phyloP scores from a whole-genome alignment of 768 basidiomycete genomes.

The Suillus hirtellus region DNA sequence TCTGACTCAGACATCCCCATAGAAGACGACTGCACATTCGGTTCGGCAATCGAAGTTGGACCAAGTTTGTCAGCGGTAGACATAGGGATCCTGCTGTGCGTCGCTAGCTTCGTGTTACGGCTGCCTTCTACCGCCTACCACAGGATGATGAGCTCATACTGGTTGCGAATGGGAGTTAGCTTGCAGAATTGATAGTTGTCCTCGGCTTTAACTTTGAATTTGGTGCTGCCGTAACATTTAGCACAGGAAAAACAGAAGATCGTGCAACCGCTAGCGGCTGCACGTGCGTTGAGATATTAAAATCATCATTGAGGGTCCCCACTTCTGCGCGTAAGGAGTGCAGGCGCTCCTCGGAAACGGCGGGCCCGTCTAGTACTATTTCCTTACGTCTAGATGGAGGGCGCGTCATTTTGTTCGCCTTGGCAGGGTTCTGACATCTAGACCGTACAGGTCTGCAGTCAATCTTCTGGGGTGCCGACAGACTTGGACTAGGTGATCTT shows the following conservation, averaged over 20 bases:
- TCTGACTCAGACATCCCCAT: slow-evolving; percentile 17
- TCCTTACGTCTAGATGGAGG: slow-evolving; percentile 3
- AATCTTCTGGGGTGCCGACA: slow-evolving; percentile 18
- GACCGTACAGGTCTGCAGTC: slow-evolving; percentile 14
- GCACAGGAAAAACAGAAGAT: slow-evolving; percentile 6
- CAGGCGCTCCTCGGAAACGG: slow-evolving; percentile 30
- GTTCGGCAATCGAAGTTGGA: slow-evolving; percentile 18
- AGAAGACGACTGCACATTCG: slow-evolving; percentile 11
- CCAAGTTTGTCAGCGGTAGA: slow-evolving; percentile 16
- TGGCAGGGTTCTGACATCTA: slow-evolving; percentile 19
- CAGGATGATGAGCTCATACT: slow-evolving; percentile 20
- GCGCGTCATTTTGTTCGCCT: slow-evolving; percentile 13
- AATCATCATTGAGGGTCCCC: slow-evolving; percentile 17
- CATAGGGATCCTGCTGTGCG: slow-evolving; percentile 19
- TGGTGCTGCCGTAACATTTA: slow-evolving; percentile 9
- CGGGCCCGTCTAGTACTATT: slow-evolving; percentile 12
- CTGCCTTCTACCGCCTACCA: slow-evolving; percentile 21
- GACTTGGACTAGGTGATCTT: slow-evolving; percentile 17
- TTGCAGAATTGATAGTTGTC: slow-evolving; percentile 25
- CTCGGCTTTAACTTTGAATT: slow-evolving; percentile 29
- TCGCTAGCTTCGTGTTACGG: slow-evolving; percentile 21
- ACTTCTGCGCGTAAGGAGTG: slow-evolving; percentile 21
- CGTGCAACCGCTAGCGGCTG: neutral
- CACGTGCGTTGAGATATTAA: slow-evolving; percentile 13
- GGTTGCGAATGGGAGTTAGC: slow-evolving; percentile 11